Percentiles rank a stretch among this genome's conserved stretches.
Evolutionary conservation across 495 filamentous ascomycete genomes (phyloP).

Genomic region (Xylaria sp.): DNA sequence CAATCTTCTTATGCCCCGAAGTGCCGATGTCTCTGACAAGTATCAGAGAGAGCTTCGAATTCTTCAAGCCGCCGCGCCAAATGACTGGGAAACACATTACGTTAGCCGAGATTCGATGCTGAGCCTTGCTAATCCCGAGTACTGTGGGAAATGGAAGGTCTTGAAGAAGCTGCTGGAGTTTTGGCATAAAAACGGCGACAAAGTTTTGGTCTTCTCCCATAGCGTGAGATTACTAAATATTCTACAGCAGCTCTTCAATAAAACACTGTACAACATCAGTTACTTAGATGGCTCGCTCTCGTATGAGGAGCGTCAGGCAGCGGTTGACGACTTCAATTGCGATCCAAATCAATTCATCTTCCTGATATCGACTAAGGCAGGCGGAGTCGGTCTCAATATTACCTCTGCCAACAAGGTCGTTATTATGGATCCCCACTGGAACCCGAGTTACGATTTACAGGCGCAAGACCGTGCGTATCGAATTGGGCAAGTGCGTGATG

Average conservation of each 20-base stretch:
- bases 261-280: conserved; percentile 89
- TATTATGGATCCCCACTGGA: conserved; percentile 98
- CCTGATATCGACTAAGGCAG: conserved; percentile 91
- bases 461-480: conserved; percentile 97
- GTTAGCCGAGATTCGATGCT: conserved; percentile 76
- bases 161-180: conserved; percentile 84
- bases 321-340: conserved; percentile 91
- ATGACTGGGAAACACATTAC: conserved; percentile 79
- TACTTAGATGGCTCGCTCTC: conserved; percentile 89
- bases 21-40: conserved; percentile 72
- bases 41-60: conserved; percentile 80
- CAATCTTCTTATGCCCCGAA: conserved; percentile 82
- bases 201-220: conserved; percentile 92
- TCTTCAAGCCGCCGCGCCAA: conserved; percentile 76
- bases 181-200: conserved; percentile 90
- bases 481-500: conserved; percentile 90
- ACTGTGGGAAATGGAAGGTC: conserved; percentile 97
- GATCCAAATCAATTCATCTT: conserved; percentile 92
- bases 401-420: conserved; percentile 98
- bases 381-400: conserved; percentile 89
- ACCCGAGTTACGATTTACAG: conserved; percentile 90
- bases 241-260: conserved; percentile 82
- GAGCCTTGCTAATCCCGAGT: conserved; percentile 86
- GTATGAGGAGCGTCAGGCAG: conserved; percentile 82
- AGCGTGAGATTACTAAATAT: conserved; percentile 86